Evolutionary conservation across 2,329 filamentous ascomycete species (phyloP).

Genomic region (Curvularia spicifera): DNA sequence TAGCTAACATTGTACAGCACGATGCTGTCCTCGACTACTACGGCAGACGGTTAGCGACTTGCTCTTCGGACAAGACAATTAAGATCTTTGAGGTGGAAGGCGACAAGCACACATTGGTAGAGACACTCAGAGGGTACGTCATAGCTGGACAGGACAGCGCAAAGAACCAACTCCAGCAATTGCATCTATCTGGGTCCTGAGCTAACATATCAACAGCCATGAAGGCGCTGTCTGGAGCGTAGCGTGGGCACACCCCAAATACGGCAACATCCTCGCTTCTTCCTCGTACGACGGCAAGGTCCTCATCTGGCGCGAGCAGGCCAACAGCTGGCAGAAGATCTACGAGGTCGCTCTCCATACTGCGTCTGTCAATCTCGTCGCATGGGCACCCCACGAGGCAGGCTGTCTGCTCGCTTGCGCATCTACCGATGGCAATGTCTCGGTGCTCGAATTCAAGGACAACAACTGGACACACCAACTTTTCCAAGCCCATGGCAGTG

Average conservation of each 20-base stretch:
- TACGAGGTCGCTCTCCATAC: slow-evolving; percentile 95
- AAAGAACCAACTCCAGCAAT: not conserved
- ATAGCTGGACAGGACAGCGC: not conserved
- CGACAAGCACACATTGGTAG: slow-evolving; percentile 84
- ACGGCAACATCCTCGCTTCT: slow-evolving; percentile 95
- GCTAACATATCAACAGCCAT: slow-evolving; percentile 66
- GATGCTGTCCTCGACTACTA: slow-evolving; percentile 99
- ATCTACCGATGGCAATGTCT: slow-evolving; percentile 90
- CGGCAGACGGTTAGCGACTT: slow-evolving; percentile 92
- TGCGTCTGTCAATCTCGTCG: slow-evolving; percentile 93
- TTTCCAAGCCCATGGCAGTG: slow-evolving; percentile 90
- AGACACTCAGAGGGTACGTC: slow-evolving; percentile 90
- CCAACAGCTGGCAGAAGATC: slow-evolving; percentile 69
- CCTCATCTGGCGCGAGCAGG: slow-evolving; percentile 94
- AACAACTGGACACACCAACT: slow-evolving; percentile 89
- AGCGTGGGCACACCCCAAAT: slow-evolving; percentile 95
- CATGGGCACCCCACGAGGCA: slow-evolving; percentile 96
- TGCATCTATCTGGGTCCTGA: not conserved
- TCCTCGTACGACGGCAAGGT: slow-evolving; percentile 98
- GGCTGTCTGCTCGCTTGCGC: slow-evolving; percentile 95
- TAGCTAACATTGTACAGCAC: slow-evolving; percentile 66
- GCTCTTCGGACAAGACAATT: slow-evolving; percentile 97
- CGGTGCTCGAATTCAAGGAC: slow-evolving; percentile 95
- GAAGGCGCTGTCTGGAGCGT: slow-evolving; percentile 98
- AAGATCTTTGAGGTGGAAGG: slow-evolving; percentile 99